phyloP scores from a whole-genome alignment of 305 asterid genomes.

The Fraxinus baroniana region DNA sequence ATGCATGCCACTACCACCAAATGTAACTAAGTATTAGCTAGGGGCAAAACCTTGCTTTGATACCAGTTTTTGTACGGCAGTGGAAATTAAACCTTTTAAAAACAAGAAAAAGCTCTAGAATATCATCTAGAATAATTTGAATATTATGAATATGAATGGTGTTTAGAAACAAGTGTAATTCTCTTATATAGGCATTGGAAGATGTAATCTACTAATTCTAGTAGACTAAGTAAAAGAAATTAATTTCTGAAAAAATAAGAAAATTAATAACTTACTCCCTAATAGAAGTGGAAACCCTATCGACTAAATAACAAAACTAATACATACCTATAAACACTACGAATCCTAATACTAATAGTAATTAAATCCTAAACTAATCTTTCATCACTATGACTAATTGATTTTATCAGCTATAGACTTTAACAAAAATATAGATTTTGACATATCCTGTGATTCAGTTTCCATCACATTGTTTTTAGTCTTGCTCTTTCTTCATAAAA shows the following conservation, averaged over 20 bases:
- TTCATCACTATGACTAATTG: neutral
- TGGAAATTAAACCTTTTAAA: neutral
- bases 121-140: neutral
- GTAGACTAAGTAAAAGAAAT: neutral
- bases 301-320: neutral
- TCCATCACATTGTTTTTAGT: neutral
- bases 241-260: neutral
- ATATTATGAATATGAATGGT: neutral
- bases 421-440: neutral
- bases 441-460: neutral
- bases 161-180: neutral
- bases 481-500: constrained; percentile 6
- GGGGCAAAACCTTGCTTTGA: neutral
- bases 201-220: neutral
- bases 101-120: neutral
- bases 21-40: neutral
- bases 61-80: neutral
- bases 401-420: neutral
- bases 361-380: neutral
- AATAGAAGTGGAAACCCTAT: neutral
- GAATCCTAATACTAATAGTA: neutral
- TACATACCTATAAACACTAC: neutral
- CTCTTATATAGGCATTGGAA: neutral
- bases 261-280: neutral
- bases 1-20: neutral